Percentiles rank a stretch among this genome's conserved stretches.
Evolutionary conservation across 108 stramenopile species (phyloP).

Genomic region (Cyclotella choctawhatcheeana): DNA sequence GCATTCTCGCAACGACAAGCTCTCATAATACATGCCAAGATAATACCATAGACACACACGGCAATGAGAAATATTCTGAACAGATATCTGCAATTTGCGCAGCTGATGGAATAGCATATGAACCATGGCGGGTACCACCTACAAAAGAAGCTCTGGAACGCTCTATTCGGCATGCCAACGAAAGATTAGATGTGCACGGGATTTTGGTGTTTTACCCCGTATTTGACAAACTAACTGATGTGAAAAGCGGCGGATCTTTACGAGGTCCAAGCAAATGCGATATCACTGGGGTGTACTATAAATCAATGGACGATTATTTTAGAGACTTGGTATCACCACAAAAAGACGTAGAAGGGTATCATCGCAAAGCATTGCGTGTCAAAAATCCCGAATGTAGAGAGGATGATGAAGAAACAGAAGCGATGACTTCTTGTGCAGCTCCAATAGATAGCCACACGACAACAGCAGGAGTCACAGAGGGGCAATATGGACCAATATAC

Average conservation of each 20-base stretch:
- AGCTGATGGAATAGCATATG: conserved; percentile 87
- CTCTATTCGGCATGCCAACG: conserved; percentile 59
- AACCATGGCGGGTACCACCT: conserved; percentile 59
- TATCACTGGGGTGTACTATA: conserved; percentile 75
- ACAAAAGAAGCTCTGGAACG: conserved; percentile 59
- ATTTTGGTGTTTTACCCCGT: conserved; percentile 96
- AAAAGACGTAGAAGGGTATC: conserved; percentile 95
- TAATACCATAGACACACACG: conserved; percentile 7
- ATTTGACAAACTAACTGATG: conserved; percentile 59
- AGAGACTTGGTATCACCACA: conserved; percentile 76
- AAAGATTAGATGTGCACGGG: conserved; percentile 82
- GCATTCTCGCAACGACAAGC: conserved; percentile 57
- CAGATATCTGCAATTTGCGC: conserved; percentile 76
- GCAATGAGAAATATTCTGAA: conserved; percentile 76
- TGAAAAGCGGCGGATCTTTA: neutral
- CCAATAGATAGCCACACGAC: neutral
- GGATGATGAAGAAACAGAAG: conserved; percentile 4
- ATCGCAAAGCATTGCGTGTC: conserved; percentile 40
- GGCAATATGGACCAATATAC: conserved; percentile 45
- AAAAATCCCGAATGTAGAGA: conserved; percentile 20
- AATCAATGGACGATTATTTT: conserved; percentile 89
- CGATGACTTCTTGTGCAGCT: neutral
- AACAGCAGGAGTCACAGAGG: neutral
- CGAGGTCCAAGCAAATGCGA: conserved; percentile 63
- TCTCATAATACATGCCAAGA: neutral